Conservation (phyloP, 768 basidiomycete genomes). For the Auriscalpium orientale region DNA sequence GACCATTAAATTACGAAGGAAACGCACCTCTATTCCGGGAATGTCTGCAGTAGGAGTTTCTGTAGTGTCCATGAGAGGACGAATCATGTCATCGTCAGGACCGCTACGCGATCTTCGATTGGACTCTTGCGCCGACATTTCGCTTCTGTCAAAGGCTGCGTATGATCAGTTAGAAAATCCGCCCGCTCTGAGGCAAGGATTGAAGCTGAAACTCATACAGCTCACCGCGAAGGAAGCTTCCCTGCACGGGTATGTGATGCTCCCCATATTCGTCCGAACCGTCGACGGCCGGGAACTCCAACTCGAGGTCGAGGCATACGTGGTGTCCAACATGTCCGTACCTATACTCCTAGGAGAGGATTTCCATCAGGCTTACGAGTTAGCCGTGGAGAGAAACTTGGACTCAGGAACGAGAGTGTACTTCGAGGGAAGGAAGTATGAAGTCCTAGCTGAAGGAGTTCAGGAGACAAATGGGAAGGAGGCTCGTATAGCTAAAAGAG, state of each 20-base stretch:
- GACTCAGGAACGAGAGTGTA: not conserved
- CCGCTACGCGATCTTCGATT: not conserved
- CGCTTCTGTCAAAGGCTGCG: not conserved
- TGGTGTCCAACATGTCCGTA: constrained; percentile 18
- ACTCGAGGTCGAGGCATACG: constrained; percentile 15
- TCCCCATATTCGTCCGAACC: constrained; percentile 19
- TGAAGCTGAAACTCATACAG: no score
- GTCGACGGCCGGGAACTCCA: constrained; percentile 20
- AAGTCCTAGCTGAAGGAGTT: not conserved
- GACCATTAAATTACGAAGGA: not conserved
- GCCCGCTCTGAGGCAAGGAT: no score
- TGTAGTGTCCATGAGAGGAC: not conserved
- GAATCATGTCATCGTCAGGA: not conserved
- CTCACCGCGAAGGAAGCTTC: constrained; percentile 1
- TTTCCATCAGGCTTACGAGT: constrained; percentile 24
- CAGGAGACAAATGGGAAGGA: not conserved
- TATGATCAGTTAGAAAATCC: no score
- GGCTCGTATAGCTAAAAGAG: not conserved
- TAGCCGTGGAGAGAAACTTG: constrained; percentile 21
- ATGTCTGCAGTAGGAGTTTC: not conserved
- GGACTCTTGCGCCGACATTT: not conserved
- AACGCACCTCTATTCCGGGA: not conserved
- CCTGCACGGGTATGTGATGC: constrained; percentile 20
- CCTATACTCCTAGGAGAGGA: constrained; percentile 18
- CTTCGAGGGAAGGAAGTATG: constrained; percentile 13